phyloP scores from a whole-genome alignment of 768 basidiomycete genomes.

The Rhodosporidiobolus sp. region DNA sequence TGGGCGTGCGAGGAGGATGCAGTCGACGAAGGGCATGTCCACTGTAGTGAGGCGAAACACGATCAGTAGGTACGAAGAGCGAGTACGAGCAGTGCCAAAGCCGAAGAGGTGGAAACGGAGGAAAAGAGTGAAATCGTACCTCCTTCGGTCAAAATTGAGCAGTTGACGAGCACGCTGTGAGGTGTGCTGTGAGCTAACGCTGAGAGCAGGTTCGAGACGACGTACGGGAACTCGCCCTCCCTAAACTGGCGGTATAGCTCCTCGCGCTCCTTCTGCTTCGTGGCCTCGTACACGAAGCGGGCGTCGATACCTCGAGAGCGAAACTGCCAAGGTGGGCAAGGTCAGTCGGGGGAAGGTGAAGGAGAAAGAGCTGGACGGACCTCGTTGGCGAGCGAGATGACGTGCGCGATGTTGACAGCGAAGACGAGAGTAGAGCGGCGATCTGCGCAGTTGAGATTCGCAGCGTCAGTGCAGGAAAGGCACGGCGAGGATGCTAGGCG shows the following conservation, averaged over 20 bases:
- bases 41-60: constrained; percentile 51
- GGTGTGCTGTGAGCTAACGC: not conserved
- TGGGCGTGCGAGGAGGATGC: constrained; percentile 79
- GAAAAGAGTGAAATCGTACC: constrained; percentile 6
- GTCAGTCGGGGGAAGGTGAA: not conserved
- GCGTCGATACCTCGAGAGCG: constrained; percentile 76
- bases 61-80: too few species aligned
- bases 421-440: constrained; percentile 86
- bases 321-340: constrained; percentile 51
- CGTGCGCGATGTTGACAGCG: constrained; percentile 79
- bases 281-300: constrained; percentile 69
- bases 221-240: constrained; percentile 63
- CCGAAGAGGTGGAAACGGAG: too few species aligned
- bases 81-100: too few species aligned
- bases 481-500: not conserved
- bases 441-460: constrained; percentile 49
- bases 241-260: constrained; percentile 66
- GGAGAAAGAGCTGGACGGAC: not conserved
- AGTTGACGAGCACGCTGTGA: constrained; percentile 70
- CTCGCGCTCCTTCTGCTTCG: constrained; percentile 63
- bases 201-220: not conserved
- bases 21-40: constrained; percentile 93
- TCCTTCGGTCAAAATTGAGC: constrained; percentile 54
- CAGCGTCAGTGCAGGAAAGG: not conserved
- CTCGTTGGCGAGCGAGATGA: constrained; percentile 64